phyloP scores from a whole-genome alignment of 2,329 filamentous ascomycete genomes.

The Xylariaceae sp. region DNA sequence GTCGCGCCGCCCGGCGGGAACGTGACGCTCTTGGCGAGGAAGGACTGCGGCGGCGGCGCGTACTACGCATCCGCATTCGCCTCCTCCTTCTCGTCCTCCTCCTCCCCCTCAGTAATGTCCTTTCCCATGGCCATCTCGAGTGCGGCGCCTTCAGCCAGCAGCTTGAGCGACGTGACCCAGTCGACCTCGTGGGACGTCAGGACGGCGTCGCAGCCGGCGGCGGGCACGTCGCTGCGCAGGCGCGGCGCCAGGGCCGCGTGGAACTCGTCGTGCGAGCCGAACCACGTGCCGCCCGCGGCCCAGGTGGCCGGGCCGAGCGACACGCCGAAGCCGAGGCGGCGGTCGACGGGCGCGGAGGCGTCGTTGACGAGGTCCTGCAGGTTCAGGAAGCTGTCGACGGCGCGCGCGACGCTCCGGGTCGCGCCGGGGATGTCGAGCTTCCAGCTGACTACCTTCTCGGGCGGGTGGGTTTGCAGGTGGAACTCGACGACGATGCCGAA shows the following conservation, averaged over 20 bases:
- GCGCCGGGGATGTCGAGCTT: conserved; percentile 25
- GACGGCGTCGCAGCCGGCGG: background rate
- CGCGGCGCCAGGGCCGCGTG: conserved; percentile 16
- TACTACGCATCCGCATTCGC: too few relatives aligned
- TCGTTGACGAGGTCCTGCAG: conserved; percentile 27
- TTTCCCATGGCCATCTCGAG: conserved; percentile 5
- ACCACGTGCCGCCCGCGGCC: conserved; percentile 48
- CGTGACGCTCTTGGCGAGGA: conserved; percentile 29
- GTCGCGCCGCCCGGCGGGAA: conserved; percentile 20
- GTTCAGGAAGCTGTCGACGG: conserved; percentile 14
- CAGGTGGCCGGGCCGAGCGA: conserved; percentile 41
- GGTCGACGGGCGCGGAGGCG: conserved; percentile 19
- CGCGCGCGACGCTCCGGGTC: conserved; percentile 9
- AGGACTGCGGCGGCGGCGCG: conserved; percentile 22
- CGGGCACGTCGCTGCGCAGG: conserved; percentile 17
- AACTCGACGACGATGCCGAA: conserved; percentile 53
- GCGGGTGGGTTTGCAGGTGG: conserved; percentile 46
- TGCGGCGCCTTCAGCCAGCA: conserved; percentile 11
- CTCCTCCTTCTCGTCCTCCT: too few relatives aligned
- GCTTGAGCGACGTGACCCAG: conserved; percentile 17
- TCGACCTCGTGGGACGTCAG: background rate
- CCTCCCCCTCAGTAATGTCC: conserved; percentile 8
- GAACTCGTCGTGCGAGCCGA: conserved; percentile 41
- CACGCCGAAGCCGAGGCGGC: conserved; percentile 31
- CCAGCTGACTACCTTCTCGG: conserved; percentile 52